phyloP scores from a whole-genome alignment of 2,329 filamentous ascomycete species.

The Aspergillus fructus region DNA sequence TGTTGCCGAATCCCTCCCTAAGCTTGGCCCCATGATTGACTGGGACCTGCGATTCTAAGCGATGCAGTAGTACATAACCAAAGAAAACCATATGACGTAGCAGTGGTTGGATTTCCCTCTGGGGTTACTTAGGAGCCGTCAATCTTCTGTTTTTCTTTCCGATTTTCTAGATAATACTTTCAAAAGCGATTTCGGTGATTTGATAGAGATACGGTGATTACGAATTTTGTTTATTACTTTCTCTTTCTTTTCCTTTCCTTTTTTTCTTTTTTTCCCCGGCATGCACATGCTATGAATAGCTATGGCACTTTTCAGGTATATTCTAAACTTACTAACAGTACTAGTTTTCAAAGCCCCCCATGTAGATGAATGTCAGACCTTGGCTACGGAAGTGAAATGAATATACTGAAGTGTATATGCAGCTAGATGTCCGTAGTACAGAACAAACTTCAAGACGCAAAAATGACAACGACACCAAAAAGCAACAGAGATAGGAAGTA shows the following conservation, averaged over 20 bases:
- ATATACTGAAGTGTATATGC: background rate
- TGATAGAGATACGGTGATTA: background rate
- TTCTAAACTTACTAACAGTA: too few relatives aligned
- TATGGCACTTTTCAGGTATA: too few relatives aligned
- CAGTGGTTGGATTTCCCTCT: background rate
- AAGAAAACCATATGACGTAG: background rate
- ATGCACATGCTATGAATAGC: background rate
- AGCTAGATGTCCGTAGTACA: background rate
- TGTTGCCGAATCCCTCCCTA: slow-evolving; percentile 90
- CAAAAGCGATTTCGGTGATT: background rate
- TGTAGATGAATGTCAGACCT: background rate
- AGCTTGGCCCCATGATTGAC: slow-evolving; percentile 81
- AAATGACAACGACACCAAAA: background rate
- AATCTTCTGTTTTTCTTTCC: background rate
- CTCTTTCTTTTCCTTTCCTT: background rate
- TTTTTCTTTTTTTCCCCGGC: too few relatives aligned
- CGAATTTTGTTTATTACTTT: background rate
- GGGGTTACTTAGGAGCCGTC: background rate
- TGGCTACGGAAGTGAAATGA: background rate
- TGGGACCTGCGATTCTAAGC: slow-evolving; percentile 61
- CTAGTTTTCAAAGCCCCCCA: background rate
- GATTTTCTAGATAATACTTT: background rate
- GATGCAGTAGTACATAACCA: too few relatives aligned
- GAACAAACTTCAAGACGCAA: background rate
- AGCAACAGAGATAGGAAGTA: background rate